These are phyloP conservation scores for Exophiala dermatitidis DNA, from an alignment of 2,329 filamentous ascomycete genomes.

Conservation along the genomic window DNA sequence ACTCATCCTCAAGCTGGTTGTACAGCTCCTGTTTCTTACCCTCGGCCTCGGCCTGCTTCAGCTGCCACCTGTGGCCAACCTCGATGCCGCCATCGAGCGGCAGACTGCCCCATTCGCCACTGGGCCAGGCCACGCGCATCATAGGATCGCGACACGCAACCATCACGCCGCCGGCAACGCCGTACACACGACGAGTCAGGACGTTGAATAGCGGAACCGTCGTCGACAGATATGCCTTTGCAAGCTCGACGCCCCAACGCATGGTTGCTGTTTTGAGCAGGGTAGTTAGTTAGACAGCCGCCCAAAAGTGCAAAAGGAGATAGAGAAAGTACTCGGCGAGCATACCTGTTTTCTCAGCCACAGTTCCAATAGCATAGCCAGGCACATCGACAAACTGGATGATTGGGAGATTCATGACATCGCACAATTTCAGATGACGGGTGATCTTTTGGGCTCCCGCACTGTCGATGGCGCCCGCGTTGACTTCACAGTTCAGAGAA, in stretches of 20 bases:
- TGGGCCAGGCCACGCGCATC: constrained; percentile 57
- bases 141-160: constrained; percentile 54
- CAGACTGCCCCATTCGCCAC: constrained; percentile 55
- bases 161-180: constrained; percentile 59
- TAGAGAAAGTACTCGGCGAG: background rate
- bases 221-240: constrained; percentile 55
- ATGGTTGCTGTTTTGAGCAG: constrained; percentile 50
- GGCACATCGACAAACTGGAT: constrained; percentile 57
- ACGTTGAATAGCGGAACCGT: constrained; percentile 58
- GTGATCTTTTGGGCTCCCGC: constrained; percentile 55
- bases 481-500: constrained; percentile 35
- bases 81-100: constrained; percentile 59
- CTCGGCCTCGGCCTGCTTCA: constrained; percentile 51
- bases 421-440: constrained; percentile 54
- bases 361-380: constrained; percentile 56
- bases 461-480: constrained; percentile 55
- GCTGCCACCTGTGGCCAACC: constrained; percentile 54
- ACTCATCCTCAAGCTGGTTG: constrained; percentile 53
- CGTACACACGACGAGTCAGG: constrained; percentile 54
- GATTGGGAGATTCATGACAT: constrained; percentile 58
- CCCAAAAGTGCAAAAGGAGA: too few species aligned
- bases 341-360: constrained; percentile 42
- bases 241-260: constrained; percentile 56
- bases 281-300: background rate
- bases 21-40: constrained; percentile 50